These are phyloP conservation scores for Selenicereus undatus DNA, from an alignment of 148 eudicot species.

Conservation along the genomic window DNA sequence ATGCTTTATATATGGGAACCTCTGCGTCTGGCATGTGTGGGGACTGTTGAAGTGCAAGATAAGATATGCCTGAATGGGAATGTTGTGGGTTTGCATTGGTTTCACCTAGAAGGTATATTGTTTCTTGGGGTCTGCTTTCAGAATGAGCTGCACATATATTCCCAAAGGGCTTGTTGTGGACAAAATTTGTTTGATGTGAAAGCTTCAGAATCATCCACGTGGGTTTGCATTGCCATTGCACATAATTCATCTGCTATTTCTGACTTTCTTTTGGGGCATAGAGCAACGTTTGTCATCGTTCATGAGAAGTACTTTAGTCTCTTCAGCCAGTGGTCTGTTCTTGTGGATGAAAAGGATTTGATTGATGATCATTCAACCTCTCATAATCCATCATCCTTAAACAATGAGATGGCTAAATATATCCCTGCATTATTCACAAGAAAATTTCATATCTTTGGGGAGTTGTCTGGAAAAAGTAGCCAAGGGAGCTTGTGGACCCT, in stretches of 20 bases:
- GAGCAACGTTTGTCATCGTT: slow-evolving; percentile 52
- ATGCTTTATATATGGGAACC: slow-evolving; percentile 65
- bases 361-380: slow-evolving; percentile 16
- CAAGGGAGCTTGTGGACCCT: slow-evolving; percentile 17
- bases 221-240: slow-evolving; percentile 67
- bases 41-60: slow-evolving; percentile 65
- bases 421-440: slow-evolving; percentile 19
- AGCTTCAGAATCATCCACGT: slow-evolving; percentile 41
- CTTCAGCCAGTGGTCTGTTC: slow-evolving; percentile 57
- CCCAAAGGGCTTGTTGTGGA: slow-evolving; percentile 37
- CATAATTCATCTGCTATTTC: slow-evolving; percentile 37
- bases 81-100: slow-evolving; percentile 63
- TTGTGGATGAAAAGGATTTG: slow-evolving; percentile 26
- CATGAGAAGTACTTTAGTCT: slow-evolving; percentile 61
- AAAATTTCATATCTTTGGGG: slow-evolving; percentile 29
- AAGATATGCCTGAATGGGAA: slow-evolving; percentile 46
- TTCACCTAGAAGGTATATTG: slow-evolving; percentile 54
- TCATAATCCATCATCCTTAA: slow-evolving; percentile 15
- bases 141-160: slow-evolving; percentile 74
- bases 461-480: slow-evolving; percentile 29
- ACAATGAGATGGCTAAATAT: slow-evolving; percentile 20
- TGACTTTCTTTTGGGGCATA: slow-evolving; percentile 75
- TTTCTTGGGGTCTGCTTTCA: slow-evolving; percentile 76
- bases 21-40: slow-evolving; percentile 43
- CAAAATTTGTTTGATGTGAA: slow-evolving; percentile 27